Conservation (phyloP, 352 stramenopile species). For the Pythium monospermum region DNA sequence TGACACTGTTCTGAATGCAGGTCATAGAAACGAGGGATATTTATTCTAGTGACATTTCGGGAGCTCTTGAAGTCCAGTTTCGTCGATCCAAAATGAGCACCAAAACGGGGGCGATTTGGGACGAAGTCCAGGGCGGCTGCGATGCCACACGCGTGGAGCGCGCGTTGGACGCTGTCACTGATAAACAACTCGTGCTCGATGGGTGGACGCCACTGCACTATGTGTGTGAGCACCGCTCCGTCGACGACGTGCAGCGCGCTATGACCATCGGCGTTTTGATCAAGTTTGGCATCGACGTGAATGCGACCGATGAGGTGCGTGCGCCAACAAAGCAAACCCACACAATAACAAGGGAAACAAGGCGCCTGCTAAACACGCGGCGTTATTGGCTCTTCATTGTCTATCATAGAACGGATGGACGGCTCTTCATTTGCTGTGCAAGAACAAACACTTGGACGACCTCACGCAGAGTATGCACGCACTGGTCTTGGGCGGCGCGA, state of each 20-base stretch:
- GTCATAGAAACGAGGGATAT: not conserved
- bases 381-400: not conserved
- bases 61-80: constrained; percentile 4
- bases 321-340: not conserved
- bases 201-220: constrained; percentile 81
- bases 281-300: constrained; percentile 31
- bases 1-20: constrained; percentile 5
- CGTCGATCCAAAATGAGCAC: constrained; percentile 14
- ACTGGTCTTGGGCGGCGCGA: constrained; percentile 18
- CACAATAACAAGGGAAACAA: no score
- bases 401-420: constrained; percentile 51
- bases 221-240: constrained; percentile 53
- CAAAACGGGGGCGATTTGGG: constrained; percentile 44
- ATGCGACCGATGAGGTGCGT: constrained; percentile 62
- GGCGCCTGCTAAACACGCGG: no score
- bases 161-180: constrained; percentile 14
- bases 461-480: constrained; percentile 7
- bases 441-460: constrained; percentile 24
- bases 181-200: constrained; percentile 33
- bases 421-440: constrained; percentile 58
- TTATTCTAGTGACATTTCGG: not conserved
- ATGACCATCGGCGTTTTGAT: constrained; percentile 39
- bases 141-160: constrained; percentile 34
- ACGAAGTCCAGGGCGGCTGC: constrained; percentile 64
- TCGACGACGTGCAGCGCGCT: constrained; percentile 33